A percentile compares a stretch with the other conserved stretches of the same genome.
Conservation (phyloP, 2,329 filamentous ascomycete species). For the Colletotrichum euphorbiae region DNA sequence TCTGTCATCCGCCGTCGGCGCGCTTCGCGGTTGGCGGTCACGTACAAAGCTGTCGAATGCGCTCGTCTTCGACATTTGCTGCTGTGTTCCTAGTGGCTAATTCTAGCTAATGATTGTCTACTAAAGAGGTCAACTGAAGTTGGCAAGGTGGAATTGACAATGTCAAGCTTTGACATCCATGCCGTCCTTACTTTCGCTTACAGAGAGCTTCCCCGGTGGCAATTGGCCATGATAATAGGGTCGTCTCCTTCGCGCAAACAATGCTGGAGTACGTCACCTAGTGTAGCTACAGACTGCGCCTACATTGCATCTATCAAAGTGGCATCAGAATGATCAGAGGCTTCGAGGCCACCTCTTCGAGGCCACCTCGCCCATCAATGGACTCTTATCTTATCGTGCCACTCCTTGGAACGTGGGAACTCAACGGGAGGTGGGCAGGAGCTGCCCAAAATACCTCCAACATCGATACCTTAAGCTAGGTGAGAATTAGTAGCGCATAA, state of each 20-base stretch:
- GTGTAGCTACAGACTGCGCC: background rate
- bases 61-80: background rate
- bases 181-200: too few species aligned
- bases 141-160: background rate
- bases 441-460: conserved; percentile 17
- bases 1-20: background rate
- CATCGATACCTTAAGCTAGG: background rate
- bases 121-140: background rate
- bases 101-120: background rate
- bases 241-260: background rate
- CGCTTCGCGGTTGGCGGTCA: background rate
- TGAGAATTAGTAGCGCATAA: conserved; percentile 17
- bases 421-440: conserved; percentile 15
- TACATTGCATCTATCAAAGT: conserved; percentile 21
- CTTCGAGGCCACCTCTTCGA: background rate
- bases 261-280: background rate
- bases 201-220: background rate
- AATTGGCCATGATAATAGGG: background rate
- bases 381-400: conserved; percentile 32
- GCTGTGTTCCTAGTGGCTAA: too few species aligned
- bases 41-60: conserved; percentile 1
- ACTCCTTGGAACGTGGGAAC: background rate
- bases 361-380: background rate
- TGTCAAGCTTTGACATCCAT: too few species aligned
- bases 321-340: background rate